These are phyloP conservation scores for Coemansia sp. DNA, from an alignment of 192 early-diverging fungal genomes.

Conservation along the genomic window DNA sequence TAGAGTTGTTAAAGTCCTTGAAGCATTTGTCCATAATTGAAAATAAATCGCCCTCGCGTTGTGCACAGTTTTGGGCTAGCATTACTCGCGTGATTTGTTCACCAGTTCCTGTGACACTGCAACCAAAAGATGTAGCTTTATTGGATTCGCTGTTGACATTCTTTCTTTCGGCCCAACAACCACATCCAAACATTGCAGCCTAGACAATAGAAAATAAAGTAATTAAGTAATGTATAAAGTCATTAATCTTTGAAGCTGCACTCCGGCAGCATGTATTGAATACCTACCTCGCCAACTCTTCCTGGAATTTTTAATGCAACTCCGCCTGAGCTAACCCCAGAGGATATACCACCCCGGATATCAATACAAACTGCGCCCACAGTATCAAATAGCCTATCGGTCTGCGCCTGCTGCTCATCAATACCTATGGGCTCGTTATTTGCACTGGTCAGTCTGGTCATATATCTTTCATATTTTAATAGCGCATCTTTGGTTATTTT, in stretches of 20 bases:
- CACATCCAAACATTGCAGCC: conserved; percentile 80
- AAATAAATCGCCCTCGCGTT: conserved; percentile 19
- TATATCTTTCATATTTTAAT: conserved; percentile 17
- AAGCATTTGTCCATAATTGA: conserved; percentile 13
- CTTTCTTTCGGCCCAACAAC: conserved; percentile 71
- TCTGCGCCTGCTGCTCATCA: background rate
- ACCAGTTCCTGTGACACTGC: conserved; percentile 69
- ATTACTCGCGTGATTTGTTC: conserved; percentile 81
- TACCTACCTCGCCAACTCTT: conserved; percentile 73
- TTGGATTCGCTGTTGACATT: background rate
- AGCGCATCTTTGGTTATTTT: conserved; percentile 22
- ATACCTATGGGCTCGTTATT: too few species aligned
- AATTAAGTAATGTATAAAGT: background rate
- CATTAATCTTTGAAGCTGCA: too few species aligned
- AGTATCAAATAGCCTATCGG: conserved; percentile 51
- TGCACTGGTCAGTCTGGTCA: conserved; percentile 2
- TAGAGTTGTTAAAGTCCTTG: conserved; percentile 6
- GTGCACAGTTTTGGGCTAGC: conserved; percentile 60
- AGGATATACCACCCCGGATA: conserved; percentile 54
- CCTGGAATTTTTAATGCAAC: conserved; percentile 82
- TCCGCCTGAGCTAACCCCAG: conserved; percentile 84
- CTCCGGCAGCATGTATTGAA: too few species aligned
- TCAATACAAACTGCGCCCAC: conserved; percentile 84
- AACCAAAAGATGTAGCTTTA: conserved; percentile 55
- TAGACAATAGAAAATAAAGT: conserved; percentile 12